Evolutionary conservation across 768 basidiomycete species (phyloP), one percentile per base, ranked within the genome.

Genomic region (Lentinula sp.): DNA sequence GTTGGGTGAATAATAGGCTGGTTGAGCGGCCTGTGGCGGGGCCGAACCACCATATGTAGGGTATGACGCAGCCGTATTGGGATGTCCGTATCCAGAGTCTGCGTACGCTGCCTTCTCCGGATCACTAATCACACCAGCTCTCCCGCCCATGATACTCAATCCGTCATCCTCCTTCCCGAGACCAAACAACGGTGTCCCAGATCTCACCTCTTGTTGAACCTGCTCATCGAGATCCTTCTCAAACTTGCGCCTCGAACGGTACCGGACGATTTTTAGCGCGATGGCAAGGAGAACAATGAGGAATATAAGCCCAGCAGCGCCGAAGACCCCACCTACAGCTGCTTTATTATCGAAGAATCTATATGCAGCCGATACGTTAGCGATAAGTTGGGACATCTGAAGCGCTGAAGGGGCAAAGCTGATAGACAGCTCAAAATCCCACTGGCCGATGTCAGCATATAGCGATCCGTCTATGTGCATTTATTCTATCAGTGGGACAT

Each of bases 191-290:
- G 55, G 55, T n/a, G 55, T 56, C 15, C 55, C 55, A 15, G 55
- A 37, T 41, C 55, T 56, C 2, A 41, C 39, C 16, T 56, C 55
- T 15, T 41, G 23, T 15, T 41, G 18, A 12, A 56, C 55, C 42
- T 56, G 37, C 41, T 56, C 55, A 45, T 56, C 55, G 20, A 56
- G 55, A 10, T 56, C 55, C 55, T 33, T 56, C 41, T 56, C 55
- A 41, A 56, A 56, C 13, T 28, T 41, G 23, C 41, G 39, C 7
- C 41, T 42, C 20, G 55, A 37, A 39, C 55, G 55, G 23, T 56
- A 56, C 15, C 55, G 55, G 32, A 56, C 55, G 20, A 56, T 56
- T 16, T 56, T 56, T 2, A 56, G 55, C 13, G 45, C 41, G 55
- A 56, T 20, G 8, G 55, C 55, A n/a, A 56, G 55, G 23, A 56